Evolutionary conservation across 2,329 filamentous ascomycete species (phyloP), one percentile per base, ranked within the genome.

Genomic region (Alternaria ethzedia): DNA sequence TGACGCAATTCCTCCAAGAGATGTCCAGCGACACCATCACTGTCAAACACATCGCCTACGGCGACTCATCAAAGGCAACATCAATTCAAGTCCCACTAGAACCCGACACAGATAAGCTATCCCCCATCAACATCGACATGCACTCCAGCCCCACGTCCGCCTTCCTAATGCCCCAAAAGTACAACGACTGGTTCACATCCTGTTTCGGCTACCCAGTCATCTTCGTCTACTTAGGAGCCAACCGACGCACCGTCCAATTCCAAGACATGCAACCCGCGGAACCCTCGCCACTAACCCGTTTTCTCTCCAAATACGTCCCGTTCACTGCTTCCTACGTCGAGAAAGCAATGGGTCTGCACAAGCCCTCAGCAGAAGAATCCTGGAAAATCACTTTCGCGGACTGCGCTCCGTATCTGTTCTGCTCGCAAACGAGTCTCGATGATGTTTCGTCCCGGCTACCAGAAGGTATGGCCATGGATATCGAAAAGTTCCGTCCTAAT

Each of bases 351-450:
- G 79, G 72, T 78, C 26, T 78, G 72, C 32, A 70, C 58, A 59
- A 70, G 78, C 49, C 63, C 65, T 32, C 71, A 63, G 13, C 20
- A 17, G 49, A 2, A 0, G 36, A 41, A 9, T 7, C 54, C 56
- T 67, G 54, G 57, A 59, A 73, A 21, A 84, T 95, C 46, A 88
- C 87, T 3, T 96, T 95, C 79, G 87, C 89, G 43, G 92, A 96
- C 78, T 87, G 87, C 66, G 91, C 92, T 1, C 90, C 92, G 1
- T 91, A 91, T 76, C 86, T 97, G 13, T 79, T 97, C 23, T 85
- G 90, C 6, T 92, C 89, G 0, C 85, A 89, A 64, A 86, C 88
- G 3, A 96, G 91, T 1, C 85, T 94, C n/a, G 80, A 84, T 20
- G 85, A 92, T 69, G 86, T 96, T 50, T 88, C 86, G 32, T 62